Evolutionary conservation across 192 early-diverging fungal genomes (phyloP).

Genomic region (Paraglomus occultum): DNA sequence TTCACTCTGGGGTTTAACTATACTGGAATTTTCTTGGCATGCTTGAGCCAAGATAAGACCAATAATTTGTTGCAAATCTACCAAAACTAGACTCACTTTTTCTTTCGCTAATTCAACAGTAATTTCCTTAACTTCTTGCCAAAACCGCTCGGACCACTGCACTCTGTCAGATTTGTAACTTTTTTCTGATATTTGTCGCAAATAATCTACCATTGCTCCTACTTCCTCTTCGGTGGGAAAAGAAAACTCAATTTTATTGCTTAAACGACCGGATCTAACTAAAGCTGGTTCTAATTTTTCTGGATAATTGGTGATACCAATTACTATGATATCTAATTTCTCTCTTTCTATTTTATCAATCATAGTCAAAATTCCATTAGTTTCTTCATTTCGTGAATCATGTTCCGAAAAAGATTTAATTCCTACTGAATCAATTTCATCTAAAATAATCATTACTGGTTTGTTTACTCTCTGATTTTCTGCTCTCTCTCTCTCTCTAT

Average conservation of each 20-base stretch:
- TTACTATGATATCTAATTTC: background rate
- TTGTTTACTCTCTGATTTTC: background rate
- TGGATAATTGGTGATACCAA: background rate
- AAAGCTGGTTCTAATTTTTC: background rate
- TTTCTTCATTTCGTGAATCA: background rate
- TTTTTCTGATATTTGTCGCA: too few relatives aligned
- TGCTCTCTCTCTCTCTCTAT: background rate
- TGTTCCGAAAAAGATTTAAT: background rate
- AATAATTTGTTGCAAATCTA: too few relatives aligned
- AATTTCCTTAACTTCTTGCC: too few relatives aligned
- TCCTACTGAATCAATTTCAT: conserved; percentile 12
- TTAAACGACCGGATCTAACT: background rate
- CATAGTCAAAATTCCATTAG: background rate
- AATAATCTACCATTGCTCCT: background rate
- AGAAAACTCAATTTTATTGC: background rate
- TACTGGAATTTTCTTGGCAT: too few relatives aligned
- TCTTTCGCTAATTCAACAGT: too few relatives aligned
- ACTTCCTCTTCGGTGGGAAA: background rate
- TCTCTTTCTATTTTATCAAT: background rate
- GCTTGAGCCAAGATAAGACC: too few relatives aligned
- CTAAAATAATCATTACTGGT: background rate
- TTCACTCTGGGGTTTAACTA: too few relatives aligned
- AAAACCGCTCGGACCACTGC: too few relatives aligned
- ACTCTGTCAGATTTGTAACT: too few relatives aligned
- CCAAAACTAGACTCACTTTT: too few relatives aligned